These are phyloP conservation scores for Rubia yunnanensis DNA, from an alignment of 257 asterid genomes.

Conservation along the genomic window DNA sequence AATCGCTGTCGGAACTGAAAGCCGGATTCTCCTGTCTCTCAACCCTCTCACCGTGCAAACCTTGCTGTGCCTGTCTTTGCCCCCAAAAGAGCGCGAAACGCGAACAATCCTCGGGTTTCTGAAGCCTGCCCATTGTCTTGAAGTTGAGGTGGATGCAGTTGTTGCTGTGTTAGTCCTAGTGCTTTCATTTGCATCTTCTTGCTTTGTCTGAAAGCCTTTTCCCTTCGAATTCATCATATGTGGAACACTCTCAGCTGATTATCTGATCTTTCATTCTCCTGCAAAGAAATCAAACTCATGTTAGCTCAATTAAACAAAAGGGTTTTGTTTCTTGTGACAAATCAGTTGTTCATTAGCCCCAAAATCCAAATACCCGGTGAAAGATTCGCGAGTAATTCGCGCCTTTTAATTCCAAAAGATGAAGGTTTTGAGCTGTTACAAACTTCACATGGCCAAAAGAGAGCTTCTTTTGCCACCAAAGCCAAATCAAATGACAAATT, in stretches of 20 bases:
- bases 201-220: conserved; percentile 22
- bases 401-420: not conserved
- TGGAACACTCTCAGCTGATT: not conserved
- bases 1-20: conserved; percentile 63
- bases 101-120: conserved; percentile 70
- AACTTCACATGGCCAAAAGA: not conserved
- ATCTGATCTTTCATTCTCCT: conserved; percentile 22
- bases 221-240: conserved; percentile 39
- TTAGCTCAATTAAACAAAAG: not conserved
- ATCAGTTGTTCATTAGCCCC: no score
- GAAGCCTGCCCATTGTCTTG: conserved; percentile 47
- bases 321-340: not conserved
- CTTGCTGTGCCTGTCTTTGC: conserved; percentile 76
- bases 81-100: conserved; percentile 53
- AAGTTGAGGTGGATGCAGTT: conserved; percentile 20
- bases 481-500: not conserved
- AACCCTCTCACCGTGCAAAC: conserved; percentile 61
- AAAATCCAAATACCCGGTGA: no score
- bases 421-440: not conserved
- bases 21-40: conserved; percentile 58
- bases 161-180: conserved; percentile 9
- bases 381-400: no score
- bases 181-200: conserved; percentile 30
- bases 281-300: conserved; percentile 10
- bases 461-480: not conserved